These are phyloP conservation scores for Xylariaceae sp. DNA, from an alignment of 2,329 filamentous ascomycete genomes.

Conservation along the genomic window DNA sequence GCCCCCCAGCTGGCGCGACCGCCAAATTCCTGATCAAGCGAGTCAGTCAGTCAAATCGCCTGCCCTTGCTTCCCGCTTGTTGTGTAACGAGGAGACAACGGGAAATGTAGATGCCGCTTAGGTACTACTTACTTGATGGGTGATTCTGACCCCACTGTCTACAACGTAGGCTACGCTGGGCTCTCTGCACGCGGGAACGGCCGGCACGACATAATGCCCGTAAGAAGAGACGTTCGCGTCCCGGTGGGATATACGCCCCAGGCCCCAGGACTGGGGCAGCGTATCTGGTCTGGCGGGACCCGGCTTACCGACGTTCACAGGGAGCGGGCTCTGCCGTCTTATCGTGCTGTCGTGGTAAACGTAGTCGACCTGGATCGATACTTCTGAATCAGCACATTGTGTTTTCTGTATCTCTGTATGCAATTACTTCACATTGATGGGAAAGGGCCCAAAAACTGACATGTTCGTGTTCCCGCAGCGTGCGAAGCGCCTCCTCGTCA, in stretches of 20 bases:
- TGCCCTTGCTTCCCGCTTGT: too few species aligned
- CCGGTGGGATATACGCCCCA: slow-evolving; percentile 26
- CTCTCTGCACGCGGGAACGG: slow-evolving; percentile 7
- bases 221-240: slow-evolving; percentile 15
- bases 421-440: too few species aligned
- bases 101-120: too few species aligned
- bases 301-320: neutral
- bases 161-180: slow-evolving; percentile 24
- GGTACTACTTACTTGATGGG: slow-evolving; percentile 20
- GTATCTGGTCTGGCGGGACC: neutral
- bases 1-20: slow-evolving; percentile 25
- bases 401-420: slow-evolving; percentile 4
- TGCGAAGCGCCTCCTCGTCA: slow-evolving; percentile 19
- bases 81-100: too few species aligned
- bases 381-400: too few species aligned
- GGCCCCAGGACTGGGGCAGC: slow-evolving; percentile 18
- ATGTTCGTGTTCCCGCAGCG: slow-evolving; percentile 17
- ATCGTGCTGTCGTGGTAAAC: slow-evolving; percentile 20
- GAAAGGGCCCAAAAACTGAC: slow-evolving; percentile 13
- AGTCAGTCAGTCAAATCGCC: slow-evolving; percentile 1
- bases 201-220: slow-evolving; percentile 15
- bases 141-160: slow-evolving; percentile 25
- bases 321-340: slow-evolving; percentile 10
- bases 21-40: slow-evolving; percentile 21
- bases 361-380: slow-evolving; percentile 25